Base-by-base conservation (phyloP, 495 filamentous ascomycete genomes). In the Xylaria castorea region DNA sequence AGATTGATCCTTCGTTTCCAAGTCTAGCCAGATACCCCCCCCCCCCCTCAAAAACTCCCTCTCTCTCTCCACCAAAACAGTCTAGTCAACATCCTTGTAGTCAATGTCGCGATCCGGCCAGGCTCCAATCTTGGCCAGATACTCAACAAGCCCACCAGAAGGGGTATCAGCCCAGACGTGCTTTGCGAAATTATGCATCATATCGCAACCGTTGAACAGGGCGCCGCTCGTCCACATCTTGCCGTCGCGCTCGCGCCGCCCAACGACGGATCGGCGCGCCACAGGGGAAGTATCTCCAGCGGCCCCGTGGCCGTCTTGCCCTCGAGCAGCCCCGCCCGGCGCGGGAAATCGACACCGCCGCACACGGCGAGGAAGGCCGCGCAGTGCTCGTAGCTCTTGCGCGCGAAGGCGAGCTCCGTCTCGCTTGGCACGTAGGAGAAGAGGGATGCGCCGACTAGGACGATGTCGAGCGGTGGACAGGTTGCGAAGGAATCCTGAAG, bases 141-240 rank as follows among this genome's bases (percentile, higher is more conserved):
- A 68, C 8, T 57, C 36, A 0, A 20, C 34, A 22, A 57, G 11
- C 12, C 0, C 32, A 9, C 2, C 34, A 3, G 66, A 12, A 6
- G 50, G 65, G 46, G 70, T 60, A 2, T 68, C 66, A 4, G 58
- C 75, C 76, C 76, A 78, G 16, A 38, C 50, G 32, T 75, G 75
- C 70, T 38, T 44, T 18, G 66, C 69, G 57, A 81, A 81, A 9
- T 70, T 76, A 44, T 64, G 73, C 66, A 78, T 77, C 72, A 83
- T 73, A 58, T 82, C 81, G 5, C 74, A 46, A 27, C 81, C 81
- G 40, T 79, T 81, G 57, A 80, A 53, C 71, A 83, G 27, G 3
- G 75, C 72, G 11, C 80, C 81, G 51, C 75, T 78, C 18, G 74
- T 80, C 78, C 79, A 80, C 60, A 80, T 48, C 75, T 81, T 77